Evolutionary conservation across 1,284 basidiomycete genomes (phyloP).

Genomic region (Trichosporon faecale): DNA sequence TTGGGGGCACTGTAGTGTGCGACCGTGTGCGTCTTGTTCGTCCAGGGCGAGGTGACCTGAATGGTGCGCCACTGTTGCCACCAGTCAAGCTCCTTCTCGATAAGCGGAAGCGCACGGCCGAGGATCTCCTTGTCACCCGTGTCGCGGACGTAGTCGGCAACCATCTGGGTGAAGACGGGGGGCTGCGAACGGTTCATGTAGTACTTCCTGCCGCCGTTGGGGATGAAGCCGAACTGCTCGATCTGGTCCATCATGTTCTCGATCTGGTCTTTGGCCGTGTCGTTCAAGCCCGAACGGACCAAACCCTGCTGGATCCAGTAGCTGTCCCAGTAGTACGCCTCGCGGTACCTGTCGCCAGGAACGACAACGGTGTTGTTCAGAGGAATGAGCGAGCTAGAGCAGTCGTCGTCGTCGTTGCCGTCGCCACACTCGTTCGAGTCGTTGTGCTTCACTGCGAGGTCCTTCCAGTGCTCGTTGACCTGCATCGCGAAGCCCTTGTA

Average conservation of each 20-base stretch:
- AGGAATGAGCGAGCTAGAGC: slow-evolving; percentile 79
- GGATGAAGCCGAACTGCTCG: slow-evolving; percentile 73
- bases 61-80: slow-evolving; percentile 74
- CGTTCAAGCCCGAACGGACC: slow-evolving; percentile 70
- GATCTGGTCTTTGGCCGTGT: slow-evolving; percentile 69
- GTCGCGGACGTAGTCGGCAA: slow-evolving; percentile 61
- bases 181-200: slow-evolving; percentile 85
- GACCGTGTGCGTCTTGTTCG: slow-evolving; percentile 63
- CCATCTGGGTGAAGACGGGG: slow-evolving; percentile 77
- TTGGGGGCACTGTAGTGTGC: slow-evolving; percentile 72
- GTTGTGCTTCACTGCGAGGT: slow-evolving; percentile 70
- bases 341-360: slow-evolving; percentile 71
- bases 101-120: slow-evolving; percentile 62
- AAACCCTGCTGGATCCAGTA: slow-evolving; percentile 85
- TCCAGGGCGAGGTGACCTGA: slow-evolving; percentile 68
- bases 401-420: slow-evolving; percentile 53
- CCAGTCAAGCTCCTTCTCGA: slow-evolving; percentile 71
- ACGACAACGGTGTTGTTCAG: slow-evolving; percentile 86
- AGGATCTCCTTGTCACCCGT: slow-evolving; percentile 65
- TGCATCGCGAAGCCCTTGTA: slow-evolving; percentile 70
- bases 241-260: slow-evolving; percentile 93
- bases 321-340: slow-evolving; percentile 50
- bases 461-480: slow-evolving; percentile 78
- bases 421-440: slow-evolving; percentile 62
- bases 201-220: slow-evolving; percentile 70